phyloP scores from a whole-genome alignment of 108 stramenopile species.

The Conticribra weissflogii region DNA sequence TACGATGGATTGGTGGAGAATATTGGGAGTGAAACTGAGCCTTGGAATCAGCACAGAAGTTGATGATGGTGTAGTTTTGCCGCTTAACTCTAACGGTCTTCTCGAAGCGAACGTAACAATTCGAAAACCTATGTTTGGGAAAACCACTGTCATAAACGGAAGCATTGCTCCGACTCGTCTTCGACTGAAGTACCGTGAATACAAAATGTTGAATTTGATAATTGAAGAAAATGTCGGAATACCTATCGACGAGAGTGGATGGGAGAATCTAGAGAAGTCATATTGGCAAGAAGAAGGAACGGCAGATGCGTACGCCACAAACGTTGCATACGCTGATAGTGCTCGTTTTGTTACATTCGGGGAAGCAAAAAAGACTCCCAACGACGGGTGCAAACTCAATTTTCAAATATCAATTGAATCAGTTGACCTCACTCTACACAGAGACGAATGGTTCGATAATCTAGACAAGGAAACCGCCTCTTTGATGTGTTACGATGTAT shows the following conservation, averaged over 20 bases:
- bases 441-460: conserved; percentile 53
- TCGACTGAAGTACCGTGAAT: conserved; percentile 57
- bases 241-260: conserved; percentile 50
- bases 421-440: conserved; percentile 51
- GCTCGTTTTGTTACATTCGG: conserved; percentile 71
- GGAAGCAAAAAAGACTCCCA: conserved; percentile 20
- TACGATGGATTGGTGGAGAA: conserved; percentile 40
- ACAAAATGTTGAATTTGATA: conserved; percentile 46
- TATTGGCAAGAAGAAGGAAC: conserved; percentile 50
- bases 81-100: conserved; percentile 25
- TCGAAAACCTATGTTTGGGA: conserved; percentile 46
- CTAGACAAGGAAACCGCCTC: conserved; percentile 29
- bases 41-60: conserved; percentile 23
- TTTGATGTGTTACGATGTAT: conserved; percentile 49
- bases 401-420: conserved; percentile 51
- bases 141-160: conserved; percentile 45
- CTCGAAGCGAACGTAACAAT: conserved; percentile 49
- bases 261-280: conserved; percentile 76
- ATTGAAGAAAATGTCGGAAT: conserved; percentile 54
- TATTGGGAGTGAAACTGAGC: conserved; percentile 19
- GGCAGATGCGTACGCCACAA: conserved; percentile 11
- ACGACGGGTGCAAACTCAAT: conserved; percentile 6
- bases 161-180: conserved; percentile 46
- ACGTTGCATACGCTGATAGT: conserved; percentile 46
- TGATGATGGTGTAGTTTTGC: background rate